Base-by-base conservation (phyloP, 2,329 filamentous ascomycete species). In the Elsinoe ampelina region DNA sequence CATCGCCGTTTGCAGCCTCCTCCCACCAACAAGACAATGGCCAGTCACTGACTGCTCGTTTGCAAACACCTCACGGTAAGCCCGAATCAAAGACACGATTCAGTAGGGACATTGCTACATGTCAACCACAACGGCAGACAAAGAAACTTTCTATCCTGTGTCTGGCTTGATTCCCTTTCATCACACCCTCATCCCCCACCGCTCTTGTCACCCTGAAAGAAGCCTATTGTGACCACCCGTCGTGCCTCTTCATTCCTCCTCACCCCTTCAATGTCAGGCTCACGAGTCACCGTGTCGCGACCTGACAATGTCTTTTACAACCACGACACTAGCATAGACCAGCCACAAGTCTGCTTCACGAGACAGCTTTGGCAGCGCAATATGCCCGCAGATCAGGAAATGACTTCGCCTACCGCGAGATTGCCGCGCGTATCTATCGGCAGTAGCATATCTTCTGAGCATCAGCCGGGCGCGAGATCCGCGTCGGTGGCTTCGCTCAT, bases 281-380 rank as follows among this genome's bases (percentile, higher is more conserved):
- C 57, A 22, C 54, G 57, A 54, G 58, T 60, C 36, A 52, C 58
- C 47, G 48, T 58, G 47, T 59, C 60, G 19, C 50, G 57, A n/a
- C 30, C 54, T 12, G 52, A 57, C 15, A 34, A 57, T 52, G 51
- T 38, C 30, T 48, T 45, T 42, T 50, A 43, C 48, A 22, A 48
- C 42, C 38, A 22, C 48, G 17, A 38, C 55, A 38, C 35, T 3
- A 34, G 22, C 45, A 39, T 51, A 54, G 55, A 52, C 38, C 58
- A 61, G 54, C 58, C 59, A 15, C 58, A 61, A 52, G 65, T 69
- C 61, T 60, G 68, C 62, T 70, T 68, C 61, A 69, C 68, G 48
- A 67, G 68, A 66, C 65, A 70, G 55, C 62, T 69, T 63, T 69
- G 67, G 67, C 65, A 68, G 63, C 64, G 67, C 65, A 69, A 60